phyloP scores from a whole-genome alignment of 192 early-diverging fungal genomes.

The Coemansia interrupta region DNA sequence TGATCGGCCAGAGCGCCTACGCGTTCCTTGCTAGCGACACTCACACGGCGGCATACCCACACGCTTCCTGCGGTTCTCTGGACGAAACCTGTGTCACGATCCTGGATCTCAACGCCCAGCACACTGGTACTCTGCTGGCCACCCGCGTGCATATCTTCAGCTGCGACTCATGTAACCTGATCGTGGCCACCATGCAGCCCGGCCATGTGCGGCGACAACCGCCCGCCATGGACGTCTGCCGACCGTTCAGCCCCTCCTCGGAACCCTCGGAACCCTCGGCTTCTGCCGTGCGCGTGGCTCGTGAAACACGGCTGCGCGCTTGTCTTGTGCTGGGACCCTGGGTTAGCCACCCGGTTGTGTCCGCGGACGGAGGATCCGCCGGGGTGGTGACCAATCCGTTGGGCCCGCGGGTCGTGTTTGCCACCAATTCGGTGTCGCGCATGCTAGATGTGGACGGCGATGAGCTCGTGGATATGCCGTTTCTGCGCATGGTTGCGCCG shows the following conservation, averaged over 20 bases:
- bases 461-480: constrained; percentile 6
- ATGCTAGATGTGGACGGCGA: constrained; percentile 5
- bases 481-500: constrained; percentile 8
- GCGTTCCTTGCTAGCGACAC: constrained; percentile 3
- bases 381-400: constrained; percentile 1
- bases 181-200: constrained; percentile 4
- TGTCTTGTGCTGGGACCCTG: background rate
- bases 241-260: background rate
- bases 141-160: constrained; percentile 4
- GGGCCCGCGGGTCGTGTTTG: constrained; percentile 9
- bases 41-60: background rate
- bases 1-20: constrained; percentile 14
- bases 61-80: background rate
- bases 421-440: constrained; percentile 3
- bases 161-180: constrained; percentile 12
- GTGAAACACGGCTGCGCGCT: background rate
- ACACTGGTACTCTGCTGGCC: background rate
- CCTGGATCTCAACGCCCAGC: constrained; percentile 4
- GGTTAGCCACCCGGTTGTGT: background rate
- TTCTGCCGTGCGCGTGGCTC: background rate
- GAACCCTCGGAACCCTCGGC: too few species aligned
- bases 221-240: background rate
- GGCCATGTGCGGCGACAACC: background rate
- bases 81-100: constrained; percentile 7
- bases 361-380: background rate